phyloP scores from a whole-genome alignment of 78 protist species.

The Andalucia godoyi region DNA sequence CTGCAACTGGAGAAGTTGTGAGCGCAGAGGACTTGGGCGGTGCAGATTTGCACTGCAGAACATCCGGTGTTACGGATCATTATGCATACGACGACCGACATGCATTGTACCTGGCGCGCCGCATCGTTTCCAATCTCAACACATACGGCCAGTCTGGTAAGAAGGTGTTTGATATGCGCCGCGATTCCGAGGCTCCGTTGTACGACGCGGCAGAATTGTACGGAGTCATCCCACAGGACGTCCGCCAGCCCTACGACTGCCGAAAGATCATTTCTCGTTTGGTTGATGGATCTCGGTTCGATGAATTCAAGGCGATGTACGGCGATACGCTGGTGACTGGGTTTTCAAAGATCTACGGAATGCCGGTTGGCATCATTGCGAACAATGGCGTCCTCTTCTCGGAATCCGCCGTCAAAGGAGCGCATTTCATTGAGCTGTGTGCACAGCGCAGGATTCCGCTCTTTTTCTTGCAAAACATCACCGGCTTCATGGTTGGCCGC shows the following conservation, averaged over 20 bases:
- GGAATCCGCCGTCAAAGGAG: conserved; percentile 65
- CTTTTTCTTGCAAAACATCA: conserved; percentile 90
- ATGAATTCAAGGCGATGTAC: conserved; percentile 84
- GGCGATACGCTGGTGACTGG: conserved; percentile 83
- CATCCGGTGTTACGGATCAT: conserved; percentile 92
- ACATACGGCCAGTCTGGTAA: not conserved
- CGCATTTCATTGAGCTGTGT: conserved; percentile 91
- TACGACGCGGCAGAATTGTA: conserved; percentile 42
- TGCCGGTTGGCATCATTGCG: conserved; percentile 92
- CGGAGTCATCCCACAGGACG: conserved; percentile 55
- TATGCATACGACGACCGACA: conserved; percentile 78
- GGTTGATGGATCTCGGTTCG: conserved; percentile 82
- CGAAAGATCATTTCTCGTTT: conserved; percentile 70
- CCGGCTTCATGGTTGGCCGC: conserved; percentile 95
- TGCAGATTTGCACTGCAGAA: conserved; percentile 81
- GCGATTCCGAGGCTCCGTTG: conserved; percentile 48
- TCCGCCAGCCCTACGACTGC: conserved; percentile 54
- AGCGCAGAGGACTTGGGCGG: conserved; percentile 91
- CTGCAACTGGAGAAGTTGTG: conserved; percentile 90
- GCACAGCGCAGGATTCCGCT: conserved; percentile 83
- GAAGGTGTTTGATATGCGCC: not conserved
- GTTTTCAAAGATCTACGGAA: conserved; percentile 77
- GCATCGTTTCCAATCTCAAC: conserved; percentile 70
- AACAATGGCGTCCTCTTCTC: conserved; percentile 84
- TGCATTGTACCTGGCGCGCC: conserved; percentile 68